Percentiles rank a stretch among this genome's conserved stretches.
phyloP scores from a whole-genome alignment of 2,329 filamentous ascomycete genomes.

The Thielaviopsis musarum region DNA sequence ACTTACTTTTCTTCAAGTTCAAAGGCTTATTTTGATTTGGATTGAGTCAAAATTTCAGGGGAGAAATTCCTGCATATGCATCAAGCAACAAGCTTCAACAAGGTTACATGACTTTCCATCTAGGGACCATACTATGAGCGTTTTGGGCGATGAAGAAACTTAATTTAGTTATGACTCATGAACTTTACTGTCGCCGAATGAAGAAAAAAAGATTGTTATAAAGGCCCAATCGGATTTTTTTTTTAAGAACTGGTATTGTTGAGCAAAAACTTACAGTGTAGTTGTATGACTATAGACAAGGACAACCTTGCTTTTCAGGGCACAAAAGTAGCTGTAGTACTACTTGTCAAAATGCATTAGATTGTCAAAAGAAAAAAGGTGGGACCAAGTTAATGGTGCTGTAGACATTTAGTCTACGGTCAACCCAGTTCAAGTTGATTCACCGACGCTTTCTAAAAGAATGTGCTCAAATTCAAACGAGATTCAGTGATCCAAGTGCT shows the following conservation, averaged over 20 bases:
- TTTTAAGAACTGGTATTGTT: neutral
- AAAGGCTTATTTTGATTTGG: no score
- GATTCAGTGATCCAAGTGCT: no score
- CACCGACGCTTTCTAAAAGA: neutral
- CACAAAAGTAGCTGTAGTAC: neutral
- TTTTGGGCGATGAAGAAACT: neutral
- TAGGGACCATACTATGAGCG: neutral
- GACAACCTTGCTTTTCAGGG: neutral
- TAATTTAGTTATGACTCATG: neutral
- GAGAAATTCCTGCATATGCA: neutral
- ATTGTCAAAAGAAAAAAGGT: neutral
- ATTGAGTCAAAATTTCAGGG: neutral
- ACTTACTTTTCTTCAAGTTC: no score
- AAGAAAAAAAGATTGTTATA: no score
- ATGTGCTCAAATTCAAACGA: neutral
- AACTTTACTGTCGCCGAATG: neutral
- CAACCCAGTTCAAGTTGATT: neutral
- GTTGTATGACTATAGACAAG: neutral
- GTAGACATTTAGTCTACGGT: neutral
- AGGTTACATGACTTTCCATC: neutral
- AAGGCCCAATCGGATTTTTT: neutral
- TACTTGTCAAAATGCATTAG: neutral
- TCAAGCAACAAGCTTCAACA: neutral
- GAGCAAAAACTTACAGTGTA: neutral
- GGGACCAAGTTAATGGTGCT: neutral